Base-by-base conservation (phyloP, 345 rosid species). In the Brassica rapa region DNA sequence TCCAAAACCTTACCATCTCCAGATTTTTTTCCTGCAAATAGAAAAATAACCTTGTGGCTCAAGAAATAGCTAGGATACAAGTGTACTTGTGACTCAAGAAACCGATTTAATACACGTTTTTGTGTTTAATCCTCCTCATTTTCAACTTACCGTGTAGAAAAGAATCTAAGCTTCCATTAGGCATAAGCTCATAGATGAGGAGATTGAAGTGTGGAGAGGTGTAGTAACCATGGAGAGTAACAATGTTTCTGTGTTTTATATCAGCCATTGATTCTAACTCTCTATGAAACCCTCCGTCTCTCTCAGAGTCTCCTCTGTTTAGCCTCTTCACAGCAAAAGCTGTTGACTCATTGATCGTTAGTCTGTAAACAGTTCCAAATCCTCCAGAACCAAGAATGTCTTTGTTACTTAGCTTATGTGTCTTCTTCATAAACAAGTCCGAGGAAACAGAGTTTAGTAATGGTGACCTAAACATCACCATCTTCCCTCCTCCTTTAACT, bases 341-440 rank as follows among this genome's bases (percentile, higher is more conserved):
- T 32, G 75, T 64, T 8, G 88, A 84, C 8, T 92, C 88, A 68
- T 84, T 82, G 29, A 94, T 71, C 12, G 39, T 70, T 87, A 88
- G 73, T 76, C 70, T 84, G 79, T 92, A 89, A 29, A 94, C 98
- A 1, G 91, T 90, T 60, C 98, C 98, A 0, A 75, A 85, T 16
- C 96, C 96, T 37, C 96, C 98, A 0, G 88, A 85, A 0, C 98
- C 97, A 14, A 92, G 86, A 68, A 92, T 85, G 84, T 90, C 98
- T 77, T 87, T 87, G 87, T 78, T 89, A 78, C 82, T 88, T 76
- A 89, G 33, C 71, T 90, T 92, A 59, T 83, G 75, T 21, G 87
- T 84, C 82, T 86, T 89, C 87, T 89, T 86, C 82, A 90, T 63
- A 71, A 94, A 68, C 62, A 82, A 72, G 12, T 89, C 86, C 0